Conservation (phyloP, 192 early-diverging fungal genomes). For the Coemansia interrupta region DNA sequence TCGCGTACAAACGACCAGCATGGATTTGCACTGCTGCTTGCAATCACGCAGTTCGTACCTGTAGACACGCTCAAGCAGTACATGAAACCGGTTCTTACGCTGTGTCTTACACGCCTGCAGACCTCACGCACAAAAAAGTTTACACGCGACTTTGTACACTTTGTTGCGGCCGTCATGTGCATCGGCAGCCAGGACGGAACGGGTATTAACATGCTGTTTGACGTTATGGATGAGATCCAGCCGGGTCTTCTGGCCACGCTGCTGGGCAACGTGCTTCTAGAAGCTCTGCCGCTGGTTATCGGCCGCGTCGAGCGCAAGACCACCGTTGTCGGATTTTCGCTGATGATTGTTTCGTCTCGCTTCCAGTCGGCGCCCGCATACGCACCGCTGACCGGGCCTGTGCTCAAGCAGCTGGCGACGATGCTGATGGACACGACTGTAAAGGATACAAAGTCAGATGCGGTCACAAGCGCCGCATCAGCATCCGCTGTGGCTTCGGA, state of each 20-base stretch:
- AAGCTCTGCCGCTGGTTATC: conserved; percentile 30
- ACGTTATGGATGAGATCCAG: conserved; percentile 48
- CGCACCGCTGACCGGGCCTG: conserved; percentile 15
- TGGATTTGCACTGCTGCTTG: conserved; percentile 75
- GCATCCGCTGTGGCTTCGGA: conserved; percentile 49
- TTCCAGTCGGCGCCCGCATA: conserved; percentile 22
- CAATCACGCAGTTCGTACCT: conserved; percentile 77
- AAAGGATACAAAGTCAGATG: conserved; percentile 36
- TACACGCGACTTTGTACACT: conserved; percentile 41
- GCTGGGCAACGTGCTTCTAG: conserved; percentile 44
- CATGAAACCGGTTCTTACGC: conserved; percentile 61
- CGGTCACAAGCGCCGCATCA: background rate
- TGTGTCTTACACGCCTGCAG: conserved; percentile 57
- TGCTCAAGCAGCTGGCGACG: conserved; percentile 33
- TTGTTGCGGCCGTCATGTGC: conserved; percentile 42
- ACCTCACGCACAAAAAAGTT: conserved; percentile 36
- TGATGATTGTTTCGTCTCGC: conserved; percentile 27
- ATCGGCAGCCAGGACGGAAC: conserved; percentile 13
- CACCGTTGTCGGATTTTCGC: conserved; percentile 40
- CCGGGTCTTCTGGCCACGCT: conserved; percentile 34
- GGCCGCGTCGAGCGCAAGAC: conserved; percentile 52
- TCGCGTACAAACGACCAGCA: conserved; percentile 82
- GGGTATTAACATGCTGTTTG: conserved; percentile 29
- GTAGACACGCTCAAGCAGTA: conserved; percentile 56
- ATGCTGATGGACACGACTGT: conserved; percentile 45